Conservation (phyloP, 2,329 filamentous ascomycete genomes). For the Neofusicoccum sp. region DNA sequence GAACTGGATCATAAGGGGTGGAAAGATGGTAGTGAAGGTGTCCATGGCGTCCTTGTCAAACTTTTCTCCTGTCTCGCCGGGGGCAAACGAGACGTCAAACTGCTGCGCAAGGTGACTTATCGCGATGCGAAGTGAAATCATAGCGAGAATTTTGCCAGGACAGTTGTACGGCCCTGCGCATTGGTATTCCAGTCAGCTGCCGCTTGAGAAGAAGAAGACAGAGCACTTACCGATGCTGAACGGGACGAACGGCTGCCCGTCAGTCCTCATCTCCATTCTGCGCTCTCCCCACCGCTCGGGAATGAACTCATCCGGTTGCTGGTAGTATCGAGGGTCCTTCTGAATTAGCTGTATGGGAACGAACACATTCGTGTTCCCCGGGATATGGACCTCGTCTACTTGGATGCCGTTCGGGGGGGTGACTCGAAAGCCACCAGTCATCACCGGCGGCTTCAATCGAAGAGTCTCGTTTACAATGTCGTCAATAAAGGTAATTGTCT, state of each 20-base stretch:
- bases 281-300: constrained; percentile 24
- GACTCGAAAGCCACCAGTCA: constrained; percentile 36
- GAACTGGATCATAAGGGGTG: background rate
- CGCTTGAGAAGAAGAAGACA: background rate
- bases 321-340: constrained; percentile 25
- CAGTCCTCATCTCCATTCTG: constrained; percentile 23
- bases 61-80: constrained; percentile 33
- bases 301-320: constrained; percentile 21
- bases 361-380: constrained; percentile 30
- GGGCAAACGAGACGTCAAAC: constrained; percentile 54
- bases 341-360: constrained; percentile 28
- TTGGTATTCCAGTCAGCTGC: constrained; percentile 20
- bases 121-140: constrained; percentile 64
- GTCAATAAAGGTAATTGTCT: constrained; percentile 34
- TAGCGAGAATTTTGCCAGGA: constrained; percentile 69
- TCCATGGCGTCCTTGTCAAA: constrained; percentile 36
- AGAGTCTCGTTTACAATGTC: constrained; percentile 36
- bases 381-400: constrained; percentile 35
- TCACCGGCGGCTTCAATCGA: constrained; percentile 39
- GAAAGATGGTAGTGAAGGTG: constrained; percentile 25
- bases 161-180: constrained; percentile 69
- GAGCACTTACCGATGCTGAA: constrained; percentile 14
- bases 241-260: constrained; percentile 23
- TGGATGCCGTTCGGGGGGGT: constrained; percentile 38
- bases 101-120: constrained; percentile 60